Evolutionary conservation across 2,329 filamentous ascomycete genomes (phyloP).

Genomic region (Verticillium nonalfalfae): DNA sequence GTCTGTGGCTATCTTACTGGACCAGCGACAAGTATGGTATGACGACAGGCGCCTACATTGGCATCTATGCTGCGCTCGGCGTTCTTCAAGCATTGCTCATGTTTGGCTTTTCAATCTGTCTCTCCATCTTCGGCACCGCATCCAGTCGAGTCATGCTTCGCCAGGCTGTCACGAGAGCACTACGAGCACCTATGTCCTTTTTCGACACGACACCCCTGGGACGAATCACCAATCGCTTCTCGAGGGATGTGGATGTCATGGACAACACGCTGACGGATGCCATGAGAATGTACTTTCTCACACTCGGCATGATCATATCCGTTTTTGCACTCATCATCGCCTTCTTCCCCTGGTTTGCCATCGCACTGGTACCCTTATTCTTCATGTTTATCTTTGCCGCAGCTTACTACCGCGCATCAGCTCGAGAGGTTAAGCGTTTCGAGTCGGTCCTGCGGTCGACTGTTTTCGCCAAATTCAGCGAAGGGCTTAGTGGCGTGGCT

Average conservation of each 20-base stretch:
- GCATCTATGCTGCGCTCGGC: slow-evolving; percentile 65
- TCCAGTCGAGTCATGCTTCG: slow-evolving; percentile 79
- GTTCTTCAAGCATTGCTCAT: slow-evolving; percentile 64
- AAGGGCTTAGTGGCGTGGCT: slow-evolving; percentile 77
- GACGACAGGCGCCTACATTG: slow-evolving; percentile 64
- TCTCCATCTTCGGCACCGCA: slow-evolving; percentile 75
- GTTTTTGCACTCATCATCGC: slow-evolving; percentile 88
- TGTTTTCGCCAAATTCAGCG: slow-evolving; percentile 87
- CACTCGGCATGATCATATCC: slow-evolving; percentile 71
- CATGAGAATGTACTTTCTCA: slow-evolving; percentile 89
- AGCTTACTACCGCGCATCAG: slow-evolving; percentile 83
- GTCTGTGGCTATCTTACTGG: slow-evolving; percentile 93
- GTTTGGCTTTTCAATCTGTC: slow-evolving; percentile 72
- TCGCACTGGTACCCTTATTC: slow-evolving; percentile 58
- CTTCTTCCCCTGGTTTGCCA: slow-evolving; percentile 85
- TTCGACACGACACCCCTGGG: slow-evolving; percentile 96
- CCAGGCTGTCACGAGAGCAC: slow-evolving; percentile 69
- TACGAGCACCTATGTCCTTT: slow-evolving; percentile 77
- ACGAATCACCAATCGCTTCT: slow-evolving; percentile 93
- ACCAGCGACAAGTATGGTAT: slow-evolving; percentile 71
- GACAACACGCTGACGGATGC: slow-evolving; percentile 87
- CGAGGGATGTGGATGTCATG: slow-evolving; percentile 92
- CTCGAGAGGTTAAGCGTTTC: slow-evolving; percentile 89
- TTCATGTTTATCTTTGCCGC: slow-evolving; percentile 76
- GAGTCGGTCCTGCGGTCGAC: slow-evolving; percentile 81